Evolutionary conservation across 2,329 filamentous ascomycete genomes (phyloP).

Genomic region (Chrysosporium queenslandicum): DNA sequence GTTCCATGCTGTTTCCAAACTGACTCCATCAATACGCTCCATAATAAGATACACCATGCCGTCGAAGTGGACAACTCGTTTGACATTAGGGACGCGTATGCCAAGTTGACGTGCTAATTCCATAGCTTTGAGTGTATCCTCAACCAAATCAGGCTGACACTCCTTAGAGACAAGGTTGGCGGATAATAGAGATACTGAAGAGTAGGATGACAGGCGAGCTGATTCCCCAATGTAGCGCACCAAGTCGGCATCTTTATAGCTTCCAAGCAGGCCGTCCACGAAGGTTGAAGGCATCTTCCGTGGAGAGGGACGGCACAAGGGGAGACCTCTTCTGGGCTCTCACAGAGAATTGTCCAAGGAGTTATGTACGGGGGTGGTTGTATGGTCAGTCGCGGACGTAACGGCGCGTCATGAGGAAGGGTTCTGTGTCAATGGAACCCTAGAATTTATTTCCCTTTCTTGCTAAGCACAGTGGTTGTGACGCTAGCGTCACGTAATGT

Average conservation of each 20-base stretch:
- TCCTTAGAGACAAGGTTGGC: constrained; percentile 12
- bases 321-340: constrained; percentile 17
- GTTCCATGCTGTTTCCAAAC: constrained; percentile 17
- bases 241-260: background rate
- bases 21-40: constrained; percentile 19
- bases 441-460: no score
- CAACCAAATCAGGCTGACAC: constrained; percentile 11
- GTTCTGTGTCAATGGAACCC: no score
- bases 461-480: no score
- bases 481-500: no score
- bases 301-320: background rate
- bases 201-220: background rate
- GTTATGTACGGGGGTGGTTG: no score
- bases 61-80: constrained; percentile 14
- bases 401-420: no score
- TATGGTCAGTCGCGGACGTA: no score
- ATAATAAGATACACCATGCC: constrained; percentile 18
- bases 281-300: background rate
- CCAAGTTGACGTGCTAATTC: constrained; percentile 18
- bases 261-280: background rate
- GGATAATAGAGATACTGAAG: constrained; percentile 9
- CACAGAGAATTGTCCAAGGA: background rate
- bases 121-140: constrained; percentile 17
- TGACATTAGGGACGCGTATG: constrained; percentile 17
- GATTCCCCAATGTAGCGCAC: background rate